Evolutionary conservation across 805 yeast genomes (phyloP).

Genomic region (Saccharomycopsis vini): DNA sequence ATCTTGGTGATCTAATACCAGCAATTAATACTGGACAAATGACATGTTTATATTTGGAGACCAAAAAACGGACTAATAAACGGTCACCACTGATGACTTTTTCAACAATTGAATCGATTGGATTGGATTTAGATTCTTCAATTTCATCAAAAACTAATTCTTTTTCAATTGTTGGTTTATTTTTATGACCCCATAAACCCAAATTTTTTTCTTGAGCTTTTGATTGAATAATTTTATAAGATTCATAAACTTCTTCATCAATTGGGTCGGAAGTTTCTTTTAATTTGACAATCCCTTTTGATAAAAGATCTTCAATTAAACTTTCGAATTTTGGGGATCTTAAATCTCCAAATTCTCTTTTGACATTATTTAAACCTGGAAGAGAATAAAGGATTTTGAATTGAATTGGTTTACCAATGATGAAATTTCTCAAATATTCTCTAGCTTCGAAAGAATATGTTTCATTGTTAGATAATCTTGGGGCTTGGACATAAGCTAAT

Average conservation of each 20-base stretch:
- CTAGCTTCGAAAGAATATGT: slow-evolving; percentile 46
- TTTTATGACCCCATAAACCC: slow-evolving; percentile 45
- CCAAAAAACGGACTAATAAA: slow-evolving; percentile 47
- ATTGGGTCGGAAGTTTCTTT: slow-evolving; percentile 43
- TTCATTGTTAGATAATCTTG: slow-evolving; percentile 38
- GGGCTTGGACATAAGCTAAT: slow-evolving; percentile 56
- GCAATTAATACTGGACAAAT: slow-evolving; percentile 58
- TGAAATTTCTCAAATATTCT: slow-evolving; percentile 50
- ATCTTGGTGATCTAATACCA: slow-evolving; percentile 66
- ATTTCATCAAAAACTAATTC: slow-evolving; percentile 15
- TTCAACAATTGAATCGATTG: slow-evolving; percentile 51
- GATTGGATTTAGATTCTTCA: slow-evolving; percentile 9
- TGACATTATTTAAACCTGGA: slow-evolving; percentile 30
- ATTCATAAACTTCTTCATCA: slow-evolving; percentile 33
- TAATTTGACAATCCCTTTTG: slow-evolving; percentile 53
- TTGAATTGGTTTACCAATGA: slow-evolving; percentile 55
- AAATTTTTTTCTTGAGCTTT: slow-evolving; percentile 40
- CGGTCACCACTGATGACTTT: slow-evolving; percentile 75
- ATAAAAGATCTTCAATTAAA: slow-evolving; percentile 45
- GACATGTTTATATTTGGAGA: slow-evolving; percentile 42
- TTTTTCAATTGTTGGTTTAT: slow-evolving; percentile 6
- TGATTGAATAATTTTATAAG: slow-evolving; percentile 35
- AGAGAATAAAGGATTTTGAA: slow-evolving; percentile 49
- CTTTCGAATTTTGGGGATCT: slow-evolving; percentile 55
- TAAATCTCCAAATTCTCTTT: slow-evolving; percentile 66